Percentiles rank a stretch among this genome's conserved stretches.
Conservation (phyloP, 441 rosid genomes). For the Adansonia rubrostipa region DNA sequence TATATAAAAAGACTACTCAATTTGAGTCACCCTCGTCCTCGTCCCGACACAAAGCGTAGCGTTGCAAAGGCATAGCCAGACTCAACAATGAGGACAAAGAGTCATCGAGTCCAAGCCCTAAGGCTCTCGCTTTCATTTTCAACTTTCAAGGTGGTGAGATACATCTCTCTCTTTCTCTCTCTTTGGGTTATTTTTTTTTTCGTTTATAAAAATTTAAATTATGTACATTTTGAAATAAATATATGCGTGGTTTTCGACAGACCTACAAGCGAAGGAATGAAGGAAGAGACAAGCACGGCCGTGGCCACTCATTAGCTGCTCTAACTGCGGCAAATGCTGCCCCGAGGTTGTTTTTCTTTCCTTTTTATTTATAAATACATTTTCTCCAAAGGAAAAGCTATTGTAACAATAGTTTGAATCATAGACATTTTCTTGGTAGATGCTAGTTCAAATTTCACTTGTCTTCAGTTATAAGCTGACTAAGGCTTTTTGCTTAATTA, state of each 20-base stretch:
- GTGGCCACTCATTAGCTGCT: slow-evolving; percentile 94
- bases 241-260: slow-evolving; percentile 21
- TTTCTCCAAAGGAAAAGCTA: not conserved
- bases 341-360: slow-evolving; percentile 56
- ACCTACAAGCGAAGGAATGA: slow-evolving; percentile 93
- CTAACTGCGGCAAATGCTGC: slow-evolving; percentile 94
- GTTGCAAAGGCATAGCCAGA: not conserved
- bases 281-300: slow-evolving; percentile 93
- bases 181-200: not conserved
- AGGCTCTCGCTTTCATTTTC: not conserved
- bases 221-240: slow-evolving; percentile 24
- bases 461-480: too few relatives aligned
- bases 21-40: not conserved
- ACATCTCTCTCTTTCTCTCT: not conserved
- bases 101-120: not conserved
- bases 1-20: not conserved
- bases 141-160: not conserved
- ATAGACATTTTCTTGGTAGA: not conserved
- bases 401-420: not conserved
- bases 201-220: not conserved
- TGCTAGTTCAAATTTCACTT: not conserved
- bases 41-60: not conserved
- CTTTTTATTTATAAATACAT: too few relatives aligned
- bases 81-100: not conserved
- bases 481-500: not conserved